phyloP scores from a whole-genome alignment of 306 rosid genomes.

The Glycine latifolia region DNA sequence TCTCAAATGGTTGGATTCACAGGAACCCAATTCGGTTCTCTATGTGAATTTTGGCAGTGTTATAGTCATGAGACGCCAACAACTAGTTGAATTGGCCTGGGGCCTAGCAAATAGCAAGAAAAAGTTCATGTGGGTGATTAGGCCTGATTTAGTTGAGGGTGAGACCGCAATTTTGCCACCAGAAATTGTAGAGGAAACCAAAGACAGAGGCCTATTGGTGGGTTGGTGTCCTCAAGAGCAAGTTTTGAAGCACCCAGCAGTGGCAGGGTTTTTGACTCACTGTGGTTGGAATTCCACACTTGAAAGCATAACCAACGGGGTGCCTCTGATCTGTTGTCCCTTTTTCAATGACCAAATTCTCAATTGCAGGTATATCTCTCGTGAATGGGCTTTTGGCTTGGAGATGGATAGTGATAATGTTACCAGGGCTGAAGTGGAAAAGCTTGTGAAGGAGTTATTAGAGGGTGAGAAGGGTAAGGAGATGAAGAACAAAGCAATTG shows the following conservation, averaged over 20 bases:
- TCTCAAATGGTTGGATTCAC: conserved; percentile 58
- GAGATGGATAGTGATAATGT: conserved; percentile 52
- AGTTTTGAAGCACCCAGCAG: conserved; percentile 55
- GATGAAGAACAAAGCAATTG: conserved; percentile 44
- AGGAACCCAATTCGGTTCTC: conserved; percentile 49
- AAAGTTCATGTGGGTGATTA: conserved; percentile 59
- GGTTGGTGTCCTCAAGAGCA: conserved; percentile 68
- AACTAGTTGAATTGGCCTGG: conserved; percentile 62
- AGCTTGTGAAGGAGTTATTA: conserved; percentile 55
- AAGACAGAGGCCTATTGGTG: conserved; percentile 50
- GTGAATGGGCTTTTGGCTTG: conserved; percentile 60
- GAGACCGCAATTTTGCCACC: conserved; percentile 46
- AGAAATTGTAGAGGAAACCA: conserved; percentile 39
- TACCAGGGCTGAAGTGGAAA: conserved; percentile 57
- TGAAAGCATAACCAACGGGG: conserved; percentile 55
- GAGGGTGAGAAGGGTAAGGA: conserved; percentile 59
- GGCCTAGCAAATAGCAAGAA: conserved; percentile 54
- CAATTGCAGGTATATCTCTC: conserved; percentile 46
- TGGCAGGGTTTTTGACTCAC: conserved; percentile 58
- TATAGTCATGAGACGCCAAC: conserved; percentile 48
- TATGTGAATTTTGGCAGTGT: conserved; percentile 61
- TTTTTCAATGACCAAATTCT: conserved; percentile 54
- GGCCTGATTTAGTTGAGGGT: conserved; percentile 56
- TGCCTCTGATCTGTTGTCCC: conserved; percentile 56
- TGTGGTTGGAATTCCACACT: conserved; percentile 62